Base-by-base conservation (phyloP, 768 basidiomycete genomes). In the Termitomyces eurrhizus region DNA sequence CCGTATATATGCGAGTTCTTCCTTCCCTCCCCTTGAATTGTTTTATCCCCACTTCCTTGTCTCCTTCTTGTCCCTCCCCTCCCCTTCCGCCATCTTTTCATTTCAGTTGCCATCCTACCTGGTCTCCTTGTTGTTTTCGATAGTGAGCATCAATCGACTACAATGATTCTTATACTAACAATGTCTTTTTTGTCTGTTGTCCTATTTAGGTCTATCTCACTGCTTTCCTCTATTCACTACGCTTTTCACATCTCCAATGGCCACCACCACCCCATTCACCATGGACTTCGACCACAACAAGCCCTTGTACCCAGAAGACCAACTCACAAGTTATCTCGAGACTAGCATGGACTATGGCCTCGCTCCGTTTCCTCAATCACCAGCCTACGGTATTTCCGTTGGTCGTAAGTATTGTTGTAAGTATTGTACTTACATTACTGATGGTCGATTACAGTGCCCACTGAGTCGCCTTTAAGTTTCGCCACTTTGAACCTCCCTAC, bases 341-440 rank as follows among this genome's bases (percentile, higher is more conserved):
- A 78, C 71, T 62, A 74, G 75, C 61, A 75, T 82, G 66, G 81
- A 83, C 61, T 91, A 89, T 56, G 55, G 60, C 71, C 82, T 90
- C 65, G 85, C 87, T 74, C 88, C 88, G 73, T 87, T 87, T 39
- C 82, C 85, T 65, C 81, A 85, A 11, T 79, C 80, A 4, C 76
- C 80, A 33, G 67, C 75, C 46, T 89, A 86, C 62, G 83, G 83
- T 72, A 83, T 87, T 54, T 74, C 85, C 65, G 83, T 90, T 73
- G 79, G 83, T 68, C 73, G 89, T 89, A 70, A 74, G 88, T 84
- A 42, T 53, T 56, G 26, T 24, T 1, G 4, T 7, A 24, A 18
- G 5, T 48, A 58, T 62, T 50, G 36, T 48, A 49, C 44, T 61
- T 62, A 64, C 60, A 61, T 61, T 57, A 59, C 50, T 57, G 41